These are phyloP conservation scores for Waitea zeae DNA, from an alignment of 1,284 basidiomycete genomes.

Conservation along the genomic window DNA sequence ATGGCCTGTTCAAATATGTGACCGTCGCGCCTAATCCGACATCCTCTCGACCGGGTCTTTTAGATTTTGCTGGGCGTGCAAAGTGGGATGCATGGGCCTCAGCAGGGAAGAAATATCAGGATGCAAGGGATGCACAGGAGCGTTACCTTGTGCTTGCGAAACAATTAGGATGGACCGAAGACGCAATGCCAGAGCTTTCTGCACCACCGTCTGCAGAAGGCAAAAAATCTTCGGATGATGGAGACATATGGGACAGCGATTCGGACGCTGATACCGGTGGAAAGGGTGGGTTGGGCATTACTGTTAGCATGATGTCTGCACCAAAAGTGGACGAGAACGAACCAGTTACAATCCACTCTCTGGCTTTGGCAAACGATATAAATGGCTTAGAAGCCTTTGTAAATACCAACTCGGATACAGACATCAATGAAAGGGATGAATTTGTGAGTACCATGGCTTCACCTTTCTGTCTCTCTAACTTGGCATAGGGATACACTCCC, in stretches of 20 bases:
- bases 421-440: conserved; percentile 34
- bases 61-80: conserved; percentile 65
- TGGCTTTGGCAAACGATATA: conserved; percentile 8
- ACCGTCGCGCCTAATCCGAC: conserved; percentile 39
- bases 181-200: conserved; percentile 7
- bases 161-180: conserved; percentile 49
- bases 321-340: background rate
- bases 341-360: background rate
- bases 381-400: background rate
- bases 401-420: conserved; percentile 6
- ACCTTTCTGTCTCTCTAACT: background rate
- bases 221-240: conserved; percentile 8
- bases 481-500: conserved; percentile 61
- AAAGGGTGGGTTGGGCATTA: background rate
- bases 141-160: conserved; percentile 59
- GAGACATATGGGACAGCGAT: conserved; percentile 13
- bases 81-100: conserved; percentile 80
- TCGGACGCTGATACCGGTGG: conserved; percentile 21
- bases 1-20: conserved; percentile 72
- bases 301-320: background rate
- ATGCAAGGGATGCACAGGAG: conserved; percentile 25
- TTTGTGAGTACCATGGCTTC: conserved; percentile 45
- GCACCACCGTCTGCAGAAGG: conserved; percentile 6
- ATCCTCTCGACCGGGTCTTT: conserved; percentile 56
- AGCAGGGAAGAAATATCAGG: conserved; percentile 30